phyloP scores from a whole-genome alignment of 495 filamentous ascomycete species.

The Penicillium angulare region DNA sequence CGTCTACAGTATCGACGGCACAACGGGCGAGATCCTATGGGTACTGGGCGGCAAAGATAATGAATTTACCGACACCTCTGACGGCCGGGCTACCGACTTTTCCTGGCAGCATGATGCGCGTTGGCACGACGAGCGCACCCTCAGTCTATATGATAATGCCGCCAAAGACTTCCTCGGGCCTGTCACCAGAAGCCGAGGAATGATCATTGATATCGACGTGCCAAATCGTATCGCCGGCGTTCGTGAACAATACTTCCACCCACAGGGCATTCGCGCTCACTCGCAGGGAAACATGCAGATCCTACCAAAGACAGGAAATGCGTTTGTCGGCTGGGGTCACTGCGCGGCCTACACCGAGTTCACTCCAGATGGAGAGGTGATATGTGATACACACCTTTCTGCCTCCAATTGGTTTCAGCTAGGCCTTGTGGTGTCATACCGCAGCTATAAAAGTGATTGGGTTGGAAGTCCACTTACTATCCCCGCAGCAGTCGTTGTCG shows the following conservation, averaged over 20 bases:
- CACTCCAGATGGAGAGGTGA: conserved; percentile 43
- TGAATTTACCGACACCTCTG: conserved; percentile 41
- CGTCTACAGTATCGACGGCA: conserved; percentile 40
- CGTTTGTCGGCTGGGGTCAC: conserved; percentile 59
- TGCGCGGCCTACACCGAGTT: conserved; percentile 56
- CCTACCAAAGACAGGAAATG: conserved; percentile 46
- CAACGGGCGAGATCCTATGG: conserved; percentile 54
- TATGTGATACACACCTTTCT: conserved; percentile 44
- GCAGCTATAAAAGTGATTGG: conserved; percentile 35
- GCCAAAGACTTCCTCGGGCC: conserved; percentile 23
- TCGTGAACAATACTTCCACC: conserved; percentile 25
- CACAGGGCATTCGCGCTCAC: conserved; percentile 36
- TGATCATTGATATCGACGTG: conserved; percentile 31
- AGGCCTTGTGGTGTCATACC: conserved; percentile 39
- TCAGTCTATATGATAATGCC: conserved; percentile 54
- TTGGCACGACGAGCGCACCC: conserved; percentile 31
- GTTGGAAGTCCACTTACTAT: conserved; percentile 28
- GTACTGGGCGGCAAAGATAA: conserved; percentile 49
- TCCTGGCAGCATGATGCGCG: conserved; percentile 55
- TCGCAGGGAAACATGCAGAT: conserved; percentile 60
- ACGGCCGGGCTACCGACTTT: conserved; percentile 43
- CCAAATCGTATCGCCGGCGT: conserved; percentile 18
- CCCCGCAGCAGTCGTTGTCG: conserved; percentile 24
- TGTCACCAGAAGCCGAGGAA: conserved; percentile 22
- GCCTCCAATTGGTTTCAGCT: conserved; percentile 37